phyloP scores from a whole-genome alignment of 2,329 filamentous ascomycete genomes.

The Cladophialophora yegresii region DNA sequence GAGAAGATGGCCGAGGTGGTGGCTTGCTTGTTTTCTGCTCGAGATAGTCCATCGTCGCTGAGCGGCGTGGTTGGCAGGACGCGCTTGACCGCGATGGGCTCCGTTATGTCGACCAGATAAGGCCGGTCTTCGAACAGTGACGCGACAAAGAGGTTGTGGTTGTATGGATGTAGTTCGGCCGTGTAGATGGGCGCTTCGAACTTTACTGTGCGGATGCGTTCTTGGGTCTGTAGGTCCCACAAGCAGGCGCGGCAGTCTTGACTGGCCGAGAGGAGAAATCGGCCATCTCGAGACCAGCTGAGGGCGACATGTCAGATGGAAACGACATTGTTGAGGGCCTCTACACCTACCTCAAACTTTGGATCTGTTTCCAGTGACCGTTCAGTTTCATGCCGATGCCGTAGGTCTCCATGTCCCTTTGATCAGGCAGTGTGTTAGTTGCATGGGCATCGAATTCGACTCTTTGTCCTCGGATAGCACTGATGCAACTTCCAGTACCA shows the following conservation, averaged over 20 bases:
- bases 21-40: conserved; percentile 87
- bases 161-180: conserved; percentile 88
- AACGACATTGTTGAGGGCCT: background rate
- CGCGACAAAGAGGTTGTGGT: conserved; percentile 82
- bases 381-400: conserved; percentile 91
- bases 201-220: conserved; percentile 76
- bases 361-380: conserved; percentile 90
- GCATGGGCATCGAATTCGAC: background rate
- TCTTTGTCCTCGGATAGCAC: background rate
- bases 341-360: conserved; percentile 67
- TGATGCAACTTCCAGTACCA: background rate
- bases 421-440: background rate
- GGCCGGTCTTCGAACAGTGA: conserved; percentile 94
- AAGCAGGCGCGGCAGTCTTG: conserved; percentile 96
- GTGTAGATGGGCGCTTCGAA: conserved; percentile 95
- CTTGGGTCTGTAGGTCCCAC: conserved; percentile 81
- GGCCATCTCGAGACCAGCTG: conserved; percentile 87
- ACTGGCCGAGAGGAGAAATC: conserved; percentile 87
- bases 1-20: conserved; percentile 93
- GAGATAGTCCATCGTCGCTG: conserved; percentile 58
- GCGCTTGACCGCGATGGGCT: conserved; percentile 70
- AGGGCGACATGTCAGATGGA: background rate
- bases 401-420: conserved; percentile 85
- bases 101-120: conserved; percentile 77
- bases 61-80: conserved; percentile 79